Conservation (phyloP, 345 rosid genomes). For the Adansonia digitata region DNA sequence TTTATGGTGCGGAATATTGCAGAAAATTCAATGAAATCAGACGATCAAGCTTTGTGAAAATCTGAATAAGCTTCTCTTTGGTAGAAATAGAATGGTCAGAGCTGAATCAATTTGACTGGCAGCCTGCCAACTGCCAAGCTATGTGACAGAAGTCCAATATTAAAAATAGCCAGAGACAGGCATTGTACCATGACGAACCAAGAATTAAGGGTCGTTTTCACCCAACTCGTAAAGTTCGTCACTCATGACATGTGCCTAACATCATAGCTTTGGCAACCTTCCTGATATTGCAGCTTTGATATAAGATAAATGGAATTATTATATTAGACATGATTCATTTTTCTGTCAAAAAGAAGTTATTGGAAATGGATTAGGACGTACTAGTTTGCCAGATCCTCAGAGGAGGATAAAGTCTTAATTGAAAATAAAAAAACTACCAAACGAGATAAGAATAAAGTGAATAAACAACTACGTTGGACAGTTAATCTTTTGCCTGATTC, state of each 20-base stretch:
- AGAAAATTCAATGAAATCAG: not conserved
- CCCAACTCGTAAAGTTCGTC: not conserved
- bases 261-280: not conserved
- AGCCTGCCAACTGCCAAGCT: not conserved
- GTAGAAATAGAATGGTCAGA: not conserved
- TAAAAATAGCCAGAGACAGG: not conserved
- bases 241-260: not conserved
- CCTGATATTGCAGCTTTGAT: no score
- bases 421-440: not conserved
- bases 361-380: not conserved
- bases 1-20: not conserved
- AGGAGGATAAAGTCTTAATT: not conserved
- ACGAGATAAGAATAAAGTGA: not conserved
- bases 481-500: not conserved
- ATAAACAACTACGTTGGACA: not conserved
- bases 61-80: not conserved
- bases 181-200: not conserved
- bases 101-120: not conserved
- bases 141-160: not conserved
- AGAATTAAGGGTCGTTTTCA: not conserved
- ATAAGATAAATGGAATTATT: not conserved
- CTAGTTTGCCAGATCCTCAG: not conserved
- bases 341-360: not conserved
- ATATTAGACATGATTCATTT: not conserved
- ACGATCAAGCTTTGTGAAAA: not conserved